Base-by-base conservation (phyloP, 192 early-diverging fungal species). In the Dissophora ornata region DNA sequence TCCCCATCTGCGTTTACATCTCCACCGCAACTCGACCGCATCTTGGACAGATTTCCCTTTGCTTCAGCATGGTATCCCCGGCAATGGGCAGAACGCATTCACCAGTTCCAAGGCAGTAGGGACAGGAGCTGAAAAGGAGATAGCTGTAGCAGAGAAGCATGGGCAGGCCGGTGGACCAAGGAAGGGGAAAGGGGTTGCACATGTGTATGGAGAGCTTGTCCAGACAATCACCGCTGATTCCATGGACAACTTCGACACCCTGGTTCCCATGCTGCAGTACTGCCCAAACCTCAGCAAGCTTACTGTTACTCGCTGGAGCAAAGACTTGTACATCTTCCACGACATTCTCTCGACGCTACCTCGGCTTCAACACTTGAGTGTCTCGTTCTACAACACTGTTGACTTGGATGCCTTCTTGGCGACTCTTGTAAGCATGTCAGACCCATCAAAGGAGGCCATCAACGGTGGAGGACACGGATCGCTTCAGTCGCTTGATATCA, bases 11-110 rank as follows among this genome's bases (percentile, higher is more conserved):
- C 69, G 69, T 1, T 42, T 71, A 10, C 69, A 71, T 21, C 53
- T 71, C 10, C 48, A 59, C 18, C 53, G 69, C n/a, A 32, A 28
- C 24, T 63, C 69, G 3, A 71, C 69, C 2, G 54, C 44, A 3
- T 71, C 69, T 1, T 71, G 69, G 69, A 71, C 60, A 13, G 18
- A 9, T 2, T 71, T 71, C 21, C 61, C 69, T 7, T 28, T 59
- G 7, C 55, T 57, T 26, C 11, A 47, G 26, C 44, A 36, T n/a
- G 24, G 4, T 33, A 29, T 22, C 22, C 29, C 18, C 22, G 25
- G 45, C 47, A 29, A 6, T 33, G 49, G 19, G 9, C 21, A 33
- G 30, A 3, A 16, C 0, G 1, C 21, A 12, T 49, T 4, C 47
- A 49, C 10, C 47, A 49, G 47, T 49, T 24, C 36, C 36, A 12